A percentile compares a stretch with the other conserved stretches of the same genome.
phyloP scores from a whole-genome alignment of 2,329 filamentous ascomycete species.

The Aspergillus brasiliensis region DNA sequence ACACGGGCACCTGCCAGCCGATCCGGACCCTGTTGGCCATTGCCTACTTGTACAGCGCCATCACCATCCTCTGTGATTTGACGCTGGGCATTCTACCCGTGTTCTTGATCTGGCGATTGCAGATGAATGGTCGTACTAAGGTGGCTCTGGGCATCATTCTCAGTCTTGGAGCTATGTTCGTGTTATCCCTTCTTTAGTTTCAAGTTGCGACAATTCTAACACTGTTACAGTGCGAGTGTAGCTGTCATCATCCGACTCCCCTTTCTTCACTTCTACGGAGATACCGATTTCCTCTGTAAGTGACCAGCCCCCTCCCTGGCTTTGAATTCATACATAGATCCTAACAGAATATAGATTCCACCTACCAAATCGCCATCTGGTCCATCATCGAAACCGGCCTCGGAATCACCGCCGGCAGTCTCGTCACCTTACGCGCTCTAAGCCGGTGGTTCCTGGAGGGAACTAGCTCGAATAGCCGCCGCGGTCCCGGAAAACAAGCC shows the following conservation, averaged over 20 bases:
- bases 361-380: conserved; percentile 47
- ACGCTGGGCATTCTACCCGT: conserved; percentile 55
- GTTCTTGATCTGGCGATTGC: conserved; percentile 56
- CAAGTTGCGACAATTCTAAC: background rate
- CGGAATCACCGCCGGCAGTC: conserved; percentile 42
- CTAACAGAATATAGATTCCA: conserved; percentile 39
- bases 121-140: conserved; percentile 57
- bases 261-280: conserved; percentile 19
- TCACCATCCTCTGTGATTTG: conserved; percentile 47
- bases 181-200: conserved; percentile 1
- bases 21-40: conserved; percentile 52
- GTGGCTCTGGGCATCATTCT: conserved; percentile 54
- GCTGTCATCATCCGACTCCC: conserved; percentile 28
- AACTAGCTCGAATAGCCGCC: background rate
- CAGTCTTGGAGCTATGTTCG: conserved; percentile 53
- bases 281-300: conserved; percentile 32
- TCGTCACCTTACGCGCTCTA: conserved; percentile 47
- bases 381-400: conserved; percentile 36
- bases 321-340: too few species aligned
- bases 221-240: conserved; percentile 23
- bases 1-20: conserved; percentile 47
- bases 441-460: conserved; percentile 30
- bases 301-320: background rate
- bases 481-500: background rate
- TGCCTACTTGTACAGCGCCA: conserved; percentile 53